Conservation (phyloP, 2,329 filamentous ascomycete species). For the Ceratocystiopsis minuta region DNA sequence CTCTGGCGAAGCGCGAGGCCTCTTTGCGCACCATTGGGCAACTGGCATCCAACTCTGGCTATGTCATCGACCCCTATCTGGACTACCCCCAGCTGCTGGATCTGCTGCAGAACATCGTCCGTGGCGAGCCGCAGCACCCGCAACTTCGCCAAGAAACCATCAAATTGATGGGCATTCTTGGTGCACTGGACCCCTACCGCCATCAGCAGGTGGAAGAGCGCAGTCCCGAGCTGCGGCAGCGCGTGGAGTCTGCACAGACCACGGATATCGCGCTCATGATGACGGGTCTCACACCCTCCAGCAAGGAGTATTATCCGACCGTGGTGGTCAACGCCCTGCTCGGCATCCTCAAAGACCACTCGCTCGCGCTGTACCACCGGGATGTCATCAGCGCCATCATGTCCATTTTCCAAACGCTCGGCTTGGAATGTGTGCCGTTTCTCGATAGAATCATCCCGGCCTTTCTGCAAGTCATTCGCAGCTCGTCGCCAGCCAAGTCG, state of each 20-base stretch:
- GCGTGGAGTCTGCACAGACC: constrained; percentile 44
- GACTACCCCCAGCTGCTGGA: constrained; percentile 90
- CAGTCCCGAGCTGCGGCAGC: constrained; percentile 61
- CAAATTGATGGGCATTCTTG: constrained; percentile 87
- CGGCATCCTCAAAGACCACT: constrained; percentile 78
- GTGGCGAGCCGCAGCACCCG: constrained; percentile 70
- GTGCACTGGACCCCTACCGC: constrained; percentile 88
- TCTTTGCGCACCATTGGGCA: constrained; percentile 82
- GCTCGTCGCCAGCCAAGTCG: constrained; percentile 49
- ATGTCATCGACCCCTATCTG: constrained; percentile 89
- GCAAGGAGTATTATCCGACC: constrained; percentile 95
- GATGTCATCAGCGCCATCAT: constrained; percentile 94
- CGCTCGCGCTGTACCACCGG: constrained; percentile 77
- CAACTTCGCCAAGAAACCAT: constrained; percentile 84
- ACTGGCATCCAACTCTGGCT: constrained; percentile 86
- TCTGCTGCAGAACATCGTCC: constrained; percentile 83
- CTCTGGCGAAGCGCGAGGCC: constrained; percentile 74
- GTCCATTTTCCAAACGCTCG: constrained; percentile 94
- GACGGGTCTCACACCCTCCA: constrained; percentile 88
- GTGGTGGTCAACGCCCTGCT: constrained; percentile 94
- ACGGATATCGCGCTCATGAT: constrained; percentile 97
- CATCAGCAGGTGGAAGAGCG: constrained; percentile 85
- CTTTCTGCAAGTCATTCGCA: constrained; percentile 75
- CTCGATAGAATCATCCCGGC: constrained; percentile 86
- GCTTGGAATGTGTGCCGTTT: constrained; percentile 89